A percentile compares a stretch with the other conserved stretches of the same genome.
These are phyloP conservation scores for Gonapodya prolifera DNA, from an alignment of 192 early-diverging fungal genomes.

Conservation along the genomic window DNA sequence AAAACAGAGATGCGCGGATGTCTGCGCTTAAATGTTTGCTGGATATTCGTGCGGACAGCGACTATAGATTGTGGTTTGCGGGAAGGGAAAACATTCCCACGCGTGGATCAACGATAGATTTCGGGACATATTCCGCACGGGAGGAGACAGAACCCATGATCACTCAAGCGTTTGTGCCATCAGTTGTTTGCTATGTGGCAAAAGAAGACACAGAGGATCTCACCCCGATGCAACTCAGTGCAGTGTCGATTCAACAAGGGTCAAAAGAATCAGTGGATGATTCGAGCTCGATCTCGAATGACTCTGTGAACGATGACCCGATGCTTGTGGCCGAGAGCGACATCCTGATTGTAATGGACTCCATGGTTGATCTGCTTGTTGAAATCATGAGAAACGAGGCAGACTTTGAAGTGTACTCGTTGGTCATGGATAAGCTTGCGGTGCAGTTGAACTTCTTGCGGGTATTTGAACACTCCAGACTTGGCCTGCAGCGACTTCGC, in stretches of 20 bases:
- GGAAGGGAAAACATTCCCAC: not conserved
- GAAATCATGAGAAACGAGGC: constrained; percentile 51
- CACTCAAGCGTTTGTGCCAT: not conserved
- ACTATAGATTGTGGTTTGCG: not conserved
- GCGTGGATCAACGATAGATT: not conserved
- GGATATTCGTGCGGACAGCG: not conserved
- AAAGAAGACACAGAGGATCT: not conserved
- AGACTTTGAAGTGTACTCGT: constrained; percentile 56
- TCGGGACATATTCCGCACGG: not conserved
- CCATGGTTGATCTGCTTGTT: constrained; percentile 44
- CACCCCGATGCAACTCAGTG: not conserved
- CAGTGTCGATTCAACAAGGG: not conserved
- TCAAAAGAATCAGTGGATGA: not conserved
- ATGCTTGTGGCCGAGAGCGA: not conserved
- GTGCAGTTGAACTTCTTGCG: constrained; percentile 60
- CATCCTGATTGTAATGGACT: not conserved
- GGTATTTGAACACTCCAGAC: constrained; percentile 50
- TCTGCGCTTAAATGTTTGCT: not conserved
- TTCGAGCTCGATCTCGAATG: not conserved
- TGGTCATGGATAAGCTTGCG: constrained; percentile 49
- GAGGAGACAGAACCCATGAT: not conserved
- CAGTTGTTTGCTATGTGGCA: not conserved
- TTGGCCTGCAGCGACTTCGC: constrained; percentile 37
- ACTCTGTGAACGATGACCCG: not conserved
- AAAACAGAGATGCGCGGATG: not conserved